Conservation (phyloP, 192 early-diverging fungal species). For the Dimargaris cristalligena region DNA sequence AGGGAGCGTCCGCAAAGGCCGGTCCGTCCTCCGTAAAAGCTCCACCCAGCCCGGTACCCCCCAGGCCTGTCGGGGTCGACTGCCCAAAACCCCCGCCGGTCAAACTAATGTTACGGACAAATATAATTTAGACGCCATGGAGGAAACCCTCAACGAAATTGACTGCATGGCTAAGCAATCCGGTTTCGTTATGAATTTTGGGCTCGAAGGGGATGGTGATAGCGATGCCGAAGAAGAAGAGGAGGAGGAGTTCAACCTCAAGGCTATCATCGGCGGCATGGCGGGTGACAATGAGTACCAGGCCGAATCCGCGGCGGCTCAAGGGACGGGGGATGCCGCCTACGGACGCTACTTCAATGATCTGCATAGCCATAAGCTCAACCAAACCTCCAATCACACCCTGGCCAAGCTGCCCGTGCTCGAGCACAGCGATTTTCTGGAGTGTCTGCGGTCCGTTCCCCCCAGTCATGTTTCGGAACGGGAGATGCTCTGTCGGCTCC, state of each 20-base stretch:
- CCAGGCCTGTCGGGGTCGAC: neutral
- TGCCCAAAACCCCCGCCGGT: neutral
- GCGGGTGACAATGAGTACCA: neutral
- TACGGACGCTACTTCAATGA: conserved; percentile 71
- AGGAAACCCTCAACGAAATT: conserved; percentile 1
- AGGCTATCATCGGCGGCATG: neutral
- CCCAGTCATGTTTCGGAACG: conserved; percentile 45
- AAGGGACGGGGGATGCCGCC: conserved; percentile 28
- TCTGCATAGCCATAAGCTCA: conserved; percentile 25
- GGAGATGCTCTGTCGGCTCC: conserved; percentile 28
- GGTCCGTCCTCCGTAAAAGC: neutral
- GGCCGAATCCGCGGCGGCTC: neutral
- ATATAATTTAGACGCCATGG: conserved; percentile 8
- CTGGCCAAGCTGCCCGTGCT: conserved; percentile 62
- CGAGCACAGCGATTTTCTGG: conserved; percentile 46
- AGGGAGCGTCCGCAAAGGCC: neutral
- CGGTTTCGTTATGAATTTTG: conserved; percentile 11
- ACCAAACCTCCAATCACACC: conserved; percentile 72
- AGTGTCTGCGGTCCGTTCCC: conserved; percentile 31
- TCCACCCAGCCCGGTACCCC: neutral
- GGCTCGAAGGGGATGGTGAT: conserved; percentile 4
- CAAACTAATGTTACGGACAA: neutral
- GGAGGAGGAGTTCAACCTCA: neutral
- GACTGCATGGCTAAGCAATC: conserved; percentile 4
- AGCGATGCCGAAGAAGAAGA: neutral